Evolutionary conservation across 164 flowering plant genomes (phyloP), one percentile per base, ranked within the genome.

Genomic region (Macadamia integrifolia): DNA sequence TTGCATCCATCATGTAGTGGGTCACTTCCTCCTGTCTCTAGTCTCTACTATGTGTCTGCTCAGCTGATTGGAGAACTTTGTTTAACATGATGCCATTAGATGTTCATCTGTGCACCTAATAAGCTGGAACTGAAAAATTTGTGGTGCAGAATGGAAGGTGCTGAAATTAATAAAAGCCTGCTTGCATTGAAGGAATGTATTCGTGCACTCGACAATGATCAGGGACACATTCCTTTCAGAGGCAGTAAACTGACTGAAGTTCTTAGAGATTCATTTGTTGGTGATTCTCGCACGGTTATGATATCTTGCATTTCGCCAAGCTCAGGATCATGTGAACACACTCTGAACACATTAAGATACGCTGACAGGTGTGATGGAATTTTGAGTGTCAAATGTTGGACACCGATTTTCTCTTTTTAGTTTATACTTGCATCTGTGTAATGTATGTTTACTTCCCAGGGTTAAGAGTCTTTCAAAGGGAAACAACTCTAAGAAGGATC

Each of bases 161-260:
- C 97, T 60, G 97, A 91, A 78, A 91, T 91, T 23, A 91, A 91
- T 72, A 91, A 90, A 78, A 90, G 95, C 75, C 80, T 90, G 69
- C 93, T 93, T 18, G 98, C 98, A 0, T 66, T 93, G 72, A 93
- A 93, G 78, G 96, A 93, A 73, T 93, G 98, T 74, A 93, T 93
- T 44, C 85, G 98, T 64, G 98, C 98, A 56, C 95, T 93, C 70
- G 98, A 93, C 77, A 90, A 84, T 77, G 98, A 93, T 63, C 96
- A 93, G 69, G 86, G 85, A 61, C 98, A 93, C 70, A 90, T 93
- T 72, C 98, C 98, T 69, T 93, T 93, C 76, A 81, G 98, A 80
- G 98, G 98, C 44, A 93, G 98, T 75, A 93, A 93, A 76, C 76
- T 93, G 29, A 93, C 98, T 35, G 98, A 93, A 80, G 98, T 93